Base-by-base conservation (phyloP, 495 filamentous ascomycete species). In the Aspergillus affinis region DNA sequence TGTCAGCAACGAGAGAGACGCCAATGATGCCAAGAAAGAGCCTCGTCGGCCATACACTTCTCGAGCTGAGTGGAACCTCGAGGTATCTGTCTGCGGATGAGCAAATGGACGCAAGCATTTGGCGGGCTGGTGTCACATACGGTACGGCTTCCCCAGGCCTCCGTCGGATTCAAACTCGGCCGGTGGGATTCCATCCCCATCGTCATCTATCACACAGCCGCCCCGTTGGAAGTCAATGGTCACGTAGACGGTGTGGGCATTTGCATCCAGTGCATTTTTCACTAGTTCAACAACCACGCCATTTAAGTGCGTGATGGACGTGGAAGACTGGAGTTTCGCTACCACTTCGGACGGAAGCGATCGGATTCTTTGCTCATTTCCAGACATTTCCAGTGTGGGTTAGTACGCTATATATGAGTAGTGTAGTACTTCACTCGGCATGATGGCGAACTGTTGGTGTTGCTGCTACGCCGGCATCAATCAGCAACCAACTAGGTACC, bases 281-380 rank as follows among this genome's bases (percentile, higher is more conserved):
- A 93, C 61, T n/a, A 98, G 77, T 53, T 90, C 89, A 55, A 84
- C 73, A 45, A 92, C 77, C 5, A 91, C 93, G 23, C 75, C 85
- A 62, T 88, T 86, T 50, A 98, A 74, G 29, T 88, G 85, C 3
- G 86, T 89, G 62, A 98, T 89, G 21, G 81, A 79, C 7, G 84
- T 85, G 3, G 93, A 96, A 0, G 93, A 97, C 63, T 89, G 90
- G 72, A 98, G 88, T 67, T 93, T 93, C n/a, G 88, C 84, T 55
- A 86, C 79, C 54, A 91, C 92, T 54, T 93, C 83, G 23, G 81
- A 70, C 15, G 93, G 90, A 48, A 98, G 79, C 46, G 80, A 85
- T 59, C 80, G 78, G 57, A 98, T 96, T 17, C 65, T 72, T 55
- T 69, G 32, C 46, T 63, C 62, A 51, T 65, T 61, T 8, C 57